Percentiles rank a stretch among this genome's conserved stretches.
Evolutionary conservation across 371 early-diverging fungal genomes (phyloP).

Genomic region (Mortierella sp.): DNA sequence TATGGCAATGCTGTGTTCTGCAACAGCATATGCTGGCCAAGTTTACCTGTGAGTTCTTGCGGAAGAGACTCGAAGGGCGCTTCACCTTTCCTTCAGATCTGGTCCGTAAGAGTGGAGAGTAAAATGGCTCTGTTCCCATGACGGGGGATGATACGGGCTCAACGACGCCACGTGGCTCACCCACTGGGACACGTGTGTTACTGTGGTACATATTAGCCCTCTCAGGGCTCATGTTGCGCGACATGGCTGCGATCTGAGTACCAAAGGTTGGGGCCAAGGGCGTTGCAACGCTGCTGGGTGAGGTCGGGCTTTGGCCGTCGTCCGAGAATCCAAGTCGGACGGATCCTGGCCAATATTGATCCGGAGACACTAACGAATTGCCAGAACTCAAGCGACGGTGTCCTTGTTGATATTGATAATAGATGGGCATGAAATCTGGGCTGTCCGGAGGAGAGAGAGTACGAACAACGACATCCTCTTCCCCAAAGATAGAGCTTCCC

Average conservation of each 20-base stretch:
- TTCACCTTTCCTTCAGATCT: constrained; percentile 15
- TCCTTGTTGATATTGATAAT: neutral
- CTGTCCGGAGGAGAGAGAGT: constrained; percentile 33
- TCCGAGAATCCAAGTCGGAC: constrained; percentile 20
- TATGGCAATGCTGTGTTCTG: no score
- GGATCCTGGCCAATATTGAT: constrained; percentile 54
- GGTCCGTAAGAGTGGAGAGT: constrained; percentile 2
- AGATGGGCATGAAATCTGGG: constrained; percentile 8
- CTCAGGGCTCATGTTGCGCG: constrained; percentile 24
- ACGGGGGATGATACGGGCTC: neutral
- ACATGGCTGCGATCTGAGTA: constrained; percentile 8
- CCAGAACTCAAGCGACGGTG: constrained; percentile 41
- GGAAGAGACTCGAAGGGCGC: constrained; percentile 25
- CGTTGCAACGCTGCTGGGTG: constrained; percentile 8
- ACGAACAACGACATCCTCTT: constrained; percentile 14
- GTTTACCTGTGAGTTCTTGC: constrained; percentile 27
- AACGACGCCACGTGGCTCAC: neutral
- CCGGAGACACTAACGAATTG: constrained; percentile 18
- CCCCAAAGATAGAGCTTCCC: constrained; percentile 12
- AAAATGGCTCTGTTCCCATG: neutral
- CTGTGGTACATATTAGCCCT: constrained; percentile 11
- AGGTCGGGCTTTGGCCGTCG: constrained; percentile 25
- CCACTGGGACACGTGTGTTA: constrained; percentile 1
- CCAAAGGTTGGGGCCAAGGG: neutral
- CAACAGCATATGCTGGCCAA: neutral